Base-by-base conservation (phyloP, 805 yeast species). In the Saccharomycopsis malanga region DNA sequence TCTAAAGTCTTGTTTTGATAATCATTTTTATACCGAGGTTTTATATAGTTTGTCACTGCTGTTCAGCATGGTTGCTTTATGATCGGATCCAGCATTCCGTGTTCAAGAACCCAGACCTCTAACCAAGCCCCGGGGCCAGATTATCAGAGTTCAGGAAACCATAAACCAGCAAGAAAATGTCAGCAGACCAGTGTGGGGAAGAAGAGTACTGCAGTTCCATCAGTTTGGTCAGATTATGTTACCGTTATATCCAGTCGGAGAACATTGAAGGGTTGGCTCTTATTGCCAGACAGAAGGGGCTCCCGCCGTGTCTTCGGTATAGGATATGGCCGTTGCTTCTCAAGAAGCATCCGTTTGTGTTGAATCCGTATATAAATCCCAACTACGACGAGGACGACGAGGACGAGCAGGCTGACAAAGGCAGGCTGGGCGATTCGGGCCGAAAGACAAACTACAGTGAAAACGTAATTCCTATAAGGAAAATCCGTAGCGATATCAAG, bases 321-420 rank as follows among this genome's bases (percentile, higher is more conserved):
- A 69, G 73, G 48, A 83, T 86, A 5, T 89, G 97, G 97, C 96
- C 96, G 1, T 65, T 86, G 3, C 63, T 89, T 43, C 63, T 89
- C 48, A 80, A 80, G 55, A 79, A 79, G 57, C 97, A 89, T 61
- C 96, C 97, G 1, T 85, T 81, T 67, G 95, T 87, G 12, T 64
- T 77, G 27, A 71, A 79, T 42, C 96, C 96, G 0, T 83, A 77
- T 55, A 71, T 87, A 32, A 74, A 76, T 52, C 81, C 87, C 2
- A 91, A 72, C 54, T 40, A 39, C 34, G 38, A 42, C 20, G 52
- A 46, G 10, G 49, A 48, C 17, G 50, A 34, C 22, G 55, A 53
- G 9, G 63, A 34, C 5, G 40, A 34, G 4, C 41, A 45, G 10
- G 15, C 37, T 10, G n/a, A n/a, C n/a, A 34, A 34, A 6, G 20